Evolutionary conservation across 177 flowering plant species (phyloP), one percentile per base, ranked within the genome.

Genomic region (Telopea speciosissima): DNA sequence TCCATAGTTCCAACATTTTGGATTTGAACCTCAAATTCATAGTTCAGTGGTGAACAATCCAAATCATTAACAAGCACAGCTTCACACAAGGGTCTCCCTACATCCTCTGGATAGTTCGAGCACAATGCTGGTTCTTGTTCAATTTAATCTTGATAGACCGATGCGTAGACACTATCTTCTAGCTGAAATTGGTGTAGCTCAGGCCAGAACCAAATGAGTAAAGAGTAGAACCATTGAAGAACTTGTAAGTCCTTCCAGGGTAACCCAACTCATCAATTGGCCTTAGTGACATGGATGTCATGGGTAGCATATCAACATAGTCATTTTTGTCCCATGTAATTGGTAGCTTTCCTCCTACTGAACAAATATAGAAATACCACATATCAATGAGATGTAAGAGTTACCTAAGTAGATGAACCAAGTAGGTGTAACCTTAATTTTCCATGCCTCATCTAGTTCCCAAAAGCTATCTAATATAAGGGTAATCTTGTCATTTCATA

Each of bases 211-310:
- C 89, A 61, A 83, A 86, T 62, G 85, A 84, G 36, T 71, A 86
- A 3, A 82, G 77, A 0, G 74, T 70, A 0, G 75, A 28, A 10
- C 89, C 92, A 44, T 78, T 77, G 79, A 76, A 86, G 72, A 90
- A 90, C 59, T 81, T 77, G 77, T 86, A 88, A 8, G 90, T 90
- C 66, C 96, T 74, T 19, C 91, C 96, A 0, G 89, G 92, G 59
- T 87, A 86, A 25, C 83, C 86, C 62, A 71, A 42, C 2, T 28
- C 16, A 2, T 74, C 64, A 12, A 67, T 64, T 2, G 91, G 84
- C 42, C 85, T 72, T 75, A 87, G 59, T 22, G 65, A 70, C 91
- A 89, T 80, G 31, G 81, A 78, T 60, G 89, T 86, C 89, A 87
- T 82, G 17, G 89, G 85, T 2, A 84, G 66, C 70, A 73, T 52